Conservation (phyloP, 352 stramenopile species). For the Phytophthora sansomeana region DNA sequence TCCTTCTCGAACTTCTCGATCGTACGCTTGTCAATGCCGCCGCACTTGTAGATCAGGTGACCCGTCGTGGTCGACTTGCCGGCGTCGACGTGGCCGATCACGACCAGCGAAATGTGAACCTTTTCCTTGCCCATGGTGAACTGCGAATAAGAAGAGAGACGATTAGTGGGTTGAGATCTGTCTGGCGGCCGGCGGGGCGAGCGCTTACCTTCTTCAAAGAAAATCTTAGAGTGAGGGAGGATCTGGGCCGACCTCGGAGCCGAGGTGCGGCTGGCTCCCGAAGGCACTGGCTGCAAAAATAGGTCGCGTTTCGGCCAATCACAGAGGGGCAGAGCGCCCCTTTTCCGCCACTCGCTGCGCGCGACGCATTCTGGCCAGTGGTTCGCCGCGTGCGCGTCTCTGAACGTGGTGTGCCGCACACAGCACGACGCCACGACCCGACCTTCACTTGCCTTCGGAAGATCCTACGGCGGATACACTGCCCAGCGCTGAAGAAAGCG, state of each 20-base stretch:
- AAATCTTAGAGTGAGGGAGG: slow-evolving; percentile 51
- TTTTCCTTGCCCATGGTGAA: slow-evolving; percentile 88
- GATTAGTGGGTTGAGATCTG: slow-evolving; percentile 3
- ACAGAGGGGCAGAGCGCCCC: not conserved
- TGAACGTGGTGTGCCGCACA: slow-evolving; percentile 10
- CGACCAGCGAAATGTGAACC: slow-evolving; percentile 92
- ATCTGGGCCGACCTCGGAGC: too few relatives aligned
- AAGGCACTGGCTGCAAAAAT: not conserved
- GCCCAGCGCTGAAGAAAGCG: too few relatives aligned
- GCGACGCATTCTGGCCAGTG: slow-evolving; percentile 22
- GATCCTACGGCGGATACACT: too few relatives aligned
- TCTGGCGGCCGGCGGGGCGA: not conserved
- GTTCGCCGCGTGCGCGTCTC: slow-evolving; percentile 8
- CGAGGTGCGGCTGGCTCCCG: slow-evolving; percentile 1
- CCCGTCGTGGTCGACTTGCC: slow-evolving; percentile 99
- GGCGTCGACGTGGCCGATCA: slow-evolving; percentile 97
- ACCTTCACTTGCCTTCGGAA: slow-evolving; percentile 8
- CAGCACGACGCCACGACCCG: not conserved
- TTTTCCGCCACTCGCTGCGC: slow-evolving; percentile 10
- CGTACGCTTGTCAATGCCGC: slow-evolving; percentile 98
- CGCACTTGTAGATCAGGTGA: slow-evolving; percentile 99
- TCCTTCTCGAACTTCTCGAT: slow-evolving; percentile 99
- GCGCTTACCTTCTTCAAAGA: slow-evolving; percentile 52
- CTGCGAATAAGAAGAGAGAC: not conserved
- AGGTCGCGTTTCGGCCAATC: slow-evolving; percentile 6